Base-by-base conservation (phyloP, 441 rosid genomes). In the Pelargonium australe region DNA sequence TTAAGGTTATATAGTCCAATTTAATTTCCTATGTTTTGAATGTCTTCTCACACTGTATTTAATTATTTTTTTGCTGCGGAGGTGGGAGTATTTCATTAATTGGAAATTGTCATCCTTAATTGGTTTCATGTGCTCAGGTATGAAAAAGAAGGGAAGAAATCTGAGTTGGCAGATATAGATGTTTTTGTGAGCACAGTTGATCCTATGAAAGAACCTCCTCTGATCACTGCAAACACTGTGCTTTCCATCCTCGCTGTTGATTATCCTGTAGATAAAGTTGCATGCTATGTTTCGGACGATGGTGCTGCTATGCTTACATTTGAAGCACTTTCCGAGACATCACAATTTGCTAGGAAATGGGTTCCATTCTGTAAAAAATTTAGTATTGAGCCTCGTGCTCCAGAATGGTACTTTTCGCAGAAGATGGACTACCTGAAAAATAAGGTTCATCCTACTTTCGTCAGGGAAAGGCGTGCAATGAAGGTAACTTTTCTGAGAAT, bases 241-340 rank as follows among this genome's bases (percentile, higher is more conserved):
- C 84, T 94, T 64, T 94, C 99, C 14, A 94, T 94, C 74, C 94
- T 94, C 51, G 85, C 99, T 31, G 99, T 94, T 13, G 99, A 94
- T 72, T 94, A 94, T 83, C 99, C 99, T 0, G 91, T 91, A 7
- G 87, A 91, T 68, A 91, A 85, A 72, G 97, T 94, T 68, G 93
- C 96, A 61, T 94, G 97, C 76, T 94, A 94, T 75, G 97, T 94
- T 25, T 91, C 99, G 63, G 99, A 94, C 76, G 97, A 94, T 70
- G 99, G 99, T 66, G 99, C 97, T 68, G 97, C 99, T 7, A 94
- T 94, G 99, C 97, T 91, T 41, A 91, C 97, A 16, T 91, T 94
- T 51, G 99, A 94, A 86, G 95, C 99, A 57, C 90, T 94, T 19
- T 94, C 97, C 0, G 99, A 94, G 80, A 91, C 99, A 63, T 89